A percentile compares a stretch with the other conserved stretches of the same genome.
phyloP scores from a whole-genome alignment of 805 yeast genomes.

The Candida germanica region DNA sequence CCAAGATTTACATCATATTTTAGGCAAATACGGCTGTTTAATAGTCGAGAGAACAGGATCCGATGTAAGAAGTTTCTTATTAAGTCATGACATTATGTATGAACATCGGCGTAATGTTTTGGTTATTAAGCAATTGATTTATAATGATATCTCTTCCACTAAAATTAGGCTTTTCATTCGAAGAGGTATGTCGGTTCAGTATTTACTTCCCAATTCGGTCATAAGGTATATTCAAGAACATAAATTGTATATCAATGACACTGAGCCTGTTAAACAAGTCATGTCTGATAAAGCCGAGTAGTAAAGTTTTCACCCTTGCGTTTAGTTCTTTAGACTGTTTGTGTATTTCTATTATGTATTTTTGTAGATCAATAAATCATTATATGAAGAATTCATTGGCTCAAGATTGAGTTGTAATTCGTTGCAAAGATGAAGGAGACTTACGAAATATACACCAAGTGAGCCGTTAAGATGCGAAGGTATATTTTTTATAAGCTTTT shows the following conservation, averaged over 20 bases:
- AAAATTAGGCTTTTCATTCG: conserved; percentile 89
- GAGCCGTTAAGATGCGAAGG: not conserved
- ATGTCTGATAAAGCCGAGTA: conserved; percentile 32
- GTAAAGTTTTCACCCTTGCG: no score
- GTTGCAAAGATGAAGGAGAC: conserved; percentile 4
- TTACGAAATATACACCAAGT: not conserved
- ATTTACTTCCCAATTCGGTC: conserved; percentile 88
- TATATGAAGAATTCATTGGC: no score
- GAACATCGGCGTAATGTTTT: conserved; percentile 91
- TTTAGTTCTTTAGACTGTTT: not conserved
- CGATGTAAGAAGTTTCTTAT: conserved; percentile 87
- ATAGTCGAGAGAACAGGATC: conserved; percentile 96
- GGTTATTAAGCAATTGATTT: conserved; percentile 92
- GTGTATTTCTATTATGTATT: conserved; percentile 1
- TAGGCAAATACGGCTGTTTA: conserved; percentile 94
- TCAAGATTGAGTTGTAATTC: conserved; percentile 2
- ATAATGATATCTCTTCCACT: conserved; percentile 93
- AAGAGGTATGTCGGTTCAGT: conserved; percentile 96
- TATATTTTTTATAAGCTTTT: no score
- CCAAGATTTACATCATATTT: conserved; percentile 86
- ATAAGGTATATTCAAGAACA: conserved; percentile 94
- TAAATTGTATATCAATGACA: conserved; percentile 75
- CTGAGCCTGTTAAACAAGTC: conserved; percentile 94
- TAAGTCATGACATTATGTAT: conserved; percentile 95
- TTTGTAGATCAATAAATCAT: conserved; percentile 1